These are phyloP conservation scores for Rhododendron ovatum DNA, from an alignment of 148 eudicot genomes.

Conservation along the genomic window DNA sequence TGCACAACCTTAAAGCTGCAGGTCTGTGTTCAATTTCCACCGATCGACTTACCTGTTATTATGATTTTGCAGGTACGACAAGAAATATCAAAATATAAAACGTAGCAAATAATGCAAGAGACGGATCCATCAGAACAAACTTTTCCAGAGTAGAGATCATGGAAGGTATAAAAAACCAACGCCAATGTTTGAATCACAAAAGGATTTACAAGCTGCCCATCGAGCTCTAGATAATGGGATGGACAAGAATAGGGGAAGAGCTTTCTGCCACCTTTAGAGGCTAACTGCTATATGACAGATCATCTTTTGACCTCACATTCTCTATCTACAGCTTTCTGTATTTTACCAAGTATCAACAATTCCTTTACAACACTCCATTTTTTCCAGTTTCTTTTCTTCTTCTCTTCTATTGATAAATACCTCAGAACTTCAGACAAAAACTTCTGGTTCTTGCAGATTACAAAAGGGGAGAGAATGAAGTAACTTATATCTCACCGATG, in stretches of 20 bases:
- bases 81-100: not conserved
- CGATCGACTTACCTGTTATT: not conserved
- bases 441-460: not conserved
- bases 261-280: not conserved
- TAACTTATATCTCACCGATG: slow-evolving; percentile 36
- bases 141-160: not conserved
- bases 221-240: not conserved
- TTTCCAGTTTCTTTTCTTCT: not conserved
- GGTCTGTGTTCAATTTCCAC: not conserved
- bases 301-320: not conserved
- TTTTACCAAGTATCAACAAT: not conserved
- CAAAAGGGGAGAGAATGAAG: not conserved
- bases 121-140: not conserved
- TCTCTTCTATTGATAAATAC: not conserved
- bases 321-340: slow-evolving; percentile 9
- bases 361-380: not conserved
- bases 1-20: not conserved
- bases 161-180: not conserved
- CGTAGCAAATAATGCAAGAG: not conserved
- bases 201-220: not conserved
- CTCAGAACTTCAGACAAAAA: not conserved
- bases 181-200: not conserved
- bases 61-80: not conserved
- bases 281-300: not conserved
- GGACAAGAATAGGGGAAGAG: not conserved